Evolutionary conservation across 73 alveolate species (phyloP).

Genomic region (Paramecium sonneborni): DNA sequence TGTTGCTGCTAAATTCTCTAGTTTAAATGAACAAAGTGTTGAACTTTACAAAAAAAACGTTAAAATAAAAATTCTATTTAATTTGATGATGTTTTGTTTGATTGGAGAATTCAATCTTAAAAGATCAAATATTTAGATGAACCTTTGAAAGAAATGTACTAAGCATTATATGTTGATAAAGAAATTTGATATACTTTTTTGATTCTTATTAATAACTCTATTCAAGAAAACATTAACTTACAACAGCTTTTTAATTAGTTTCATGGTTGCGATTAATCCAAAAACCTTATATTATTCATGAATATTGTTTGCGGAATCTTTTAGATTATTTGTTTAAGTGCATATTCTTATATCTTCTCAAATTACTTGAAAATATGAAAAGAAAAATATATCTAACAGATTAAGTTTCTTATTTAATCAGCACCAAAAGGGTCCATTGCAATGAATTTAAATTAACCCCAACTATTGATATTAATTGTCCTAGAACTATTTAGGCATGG

Average conservation of each 20-base stretch:
- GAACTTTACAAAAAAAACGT: not conserved
- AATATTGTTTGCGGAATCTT: not conserved
- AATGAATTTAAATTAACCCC: slow-evolving; percentile 20
- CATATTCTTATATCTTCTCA: not conserved
- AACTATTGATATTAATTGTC: not conserved
- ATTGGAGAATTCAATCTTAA: not conserved
- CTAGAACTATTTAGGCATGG: slow-evolving; percentile 13
- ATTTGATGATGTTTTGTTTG: slow-evolving; percentile 36
- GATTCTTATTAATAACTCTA: not conserved
- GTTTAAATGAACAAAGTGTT: not conserved
- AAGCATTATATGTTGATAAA: not conserved
- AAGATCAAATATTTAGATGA: not conserved
- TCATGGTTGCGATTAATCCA: not conserved
- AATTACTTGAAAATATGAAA: not conserved
- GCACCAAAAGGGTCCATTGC: slow-evolving; percentile 14
- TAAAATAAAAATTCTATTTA: not conserved
- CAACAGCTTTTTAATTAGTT: not conserved
- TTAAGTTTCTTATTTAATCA: not conserved
- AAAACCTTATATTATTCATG: not conserved
- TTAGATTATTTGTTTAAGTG: not conserved
- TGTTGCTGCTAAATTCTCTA: slow-evolving; percentile 32
- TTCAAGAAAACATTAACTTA: not conserved
- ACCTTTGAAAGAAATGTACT: not conserved
- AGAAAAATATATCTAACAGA: slow-evolving; percentile 26
- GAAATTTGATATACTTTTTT: not conserved